A percentile compares a stretch with the other conserved stretches of the same genome.
Conservation (phyloP, 139 green algal genomes). For the Volvox reticuliferus region DNA sequence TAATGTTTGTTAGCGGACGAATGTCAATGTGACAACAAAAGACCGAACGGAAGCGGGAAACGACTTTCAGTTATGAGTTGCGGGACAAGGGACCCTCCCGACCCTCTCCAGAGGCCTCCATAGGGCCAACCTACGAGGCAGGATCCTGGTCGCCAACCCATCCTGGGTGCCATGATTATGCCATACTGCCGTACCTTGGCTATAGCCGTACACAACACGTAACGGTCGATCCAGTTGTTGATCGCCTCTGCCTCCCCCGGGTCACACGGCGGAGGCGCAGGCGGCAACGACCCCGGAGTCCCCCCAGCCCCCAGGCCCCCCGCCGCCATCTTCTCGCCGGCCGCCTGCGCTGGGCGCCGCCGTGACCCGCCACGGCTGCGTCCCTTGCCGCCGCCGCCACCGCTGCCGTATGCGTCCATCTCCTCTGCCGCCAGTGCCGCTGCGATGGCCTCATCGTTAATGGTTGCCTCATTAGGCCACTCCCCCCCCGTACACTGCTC, state of each 20-base stretch:
- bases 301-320: background rate
- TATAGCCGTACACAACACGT: conserved; percentile 78
- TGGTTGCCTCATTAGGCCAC: background rate
- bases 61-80: too few species aligned
- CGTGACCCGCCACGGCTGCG: background rate
- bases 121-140: too few species aligned
- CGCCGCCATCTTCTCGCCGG: background rate
- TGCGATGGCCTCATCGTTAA: background rate
- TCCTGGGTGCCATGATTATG: too few species aligned
- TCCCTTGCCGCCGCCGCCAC: background rate
- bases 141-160: too few species aligned
- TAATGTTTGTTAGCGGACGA: too few species aligned
- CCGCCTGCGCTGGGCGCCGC: background rate
- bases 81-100: too few species aligned
- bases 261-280: background rate
- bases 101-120: too few species aligned
- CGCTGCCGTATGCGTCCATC: background rate
- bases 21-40: too few species aligned
- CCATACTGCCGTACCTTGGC: conserved; percentile 48
- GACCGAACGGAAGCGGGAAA: too few species aligned
- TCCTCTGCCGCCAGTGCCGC: conserved; percentile 1
- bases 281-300: background rate
- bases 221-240: conserved; percentile 76
- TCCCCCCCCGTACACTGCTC: background rate
- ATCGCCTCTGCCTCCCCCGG: conserved; percentile 40